A percentile compares a stretch with the other conserved stretches of the same genome.
Conservation (phyloP, 805 yeast genomes). For the Wickerhamiella spandovensis region DNA sequence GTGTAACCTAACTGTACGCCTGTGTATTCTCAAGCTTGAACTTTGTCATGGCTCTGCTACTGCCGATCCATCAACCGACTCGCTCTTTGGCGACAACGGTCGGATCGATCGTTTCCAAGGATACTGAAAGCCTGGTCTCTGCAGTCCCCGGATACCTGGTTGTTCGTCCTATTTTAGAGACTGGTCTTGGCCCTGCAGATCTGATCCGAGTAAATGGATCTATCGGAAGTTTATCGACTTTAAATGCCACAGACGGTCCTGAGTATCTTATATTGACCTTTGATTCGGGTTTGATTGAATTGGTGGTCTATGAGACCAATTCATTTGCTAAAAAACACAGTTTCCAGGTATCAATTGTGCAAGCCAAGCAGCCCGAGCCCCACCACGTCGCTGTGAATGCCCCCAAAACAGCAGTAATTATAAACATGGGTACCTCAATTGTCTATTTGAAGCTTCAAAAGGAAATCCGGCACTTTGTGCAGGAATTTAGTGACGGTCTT, state of each 20-base stretch:
- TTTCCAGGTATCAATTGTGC: not conserved
- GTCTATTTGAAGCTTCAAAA: not conserved
- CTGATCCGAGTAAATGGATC: not conserved
- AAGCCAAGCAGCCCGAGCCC: not conserved
- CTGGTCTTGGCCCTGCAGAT: not conserved
- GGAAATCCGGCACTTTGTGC: not conserved
- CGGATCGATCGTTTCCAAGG: not conserved
- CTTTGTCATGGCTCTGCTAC: not conserved
- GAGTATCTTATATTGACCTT: not conserved
- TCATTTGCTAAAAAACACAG: not conserved
- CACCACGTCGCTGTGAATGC: not conserved
- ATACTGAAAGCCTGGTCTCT: not conserved
- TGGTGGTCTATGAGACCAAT: not conserved
- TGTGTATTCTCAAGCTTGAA: too few relatives aligned
- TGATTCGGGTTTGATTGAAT: not conserved
- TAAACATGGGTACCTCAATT: not conserved
- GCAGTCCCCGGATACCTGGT: not conserved
- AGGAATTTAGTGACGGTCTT: not conserved
- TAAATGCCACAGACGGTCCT: not conserved
- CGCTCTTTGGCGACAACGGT: not conserved
- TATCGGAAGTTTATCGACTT: not conserved
- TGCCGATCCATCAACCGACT: not conserved
- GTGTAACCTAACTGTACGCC: too few relatives aligned
- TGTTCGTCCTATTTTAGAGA: not conserved
- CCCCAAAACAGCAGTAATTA: not conserved